Percentiles rank a stretch among this genome's conserved stretches.
These are phyloP conservation scores for Gastrolobium bilobum DNA, from an alignment of 306 rosid genomes.

Conservation along the genomic window DNA sequence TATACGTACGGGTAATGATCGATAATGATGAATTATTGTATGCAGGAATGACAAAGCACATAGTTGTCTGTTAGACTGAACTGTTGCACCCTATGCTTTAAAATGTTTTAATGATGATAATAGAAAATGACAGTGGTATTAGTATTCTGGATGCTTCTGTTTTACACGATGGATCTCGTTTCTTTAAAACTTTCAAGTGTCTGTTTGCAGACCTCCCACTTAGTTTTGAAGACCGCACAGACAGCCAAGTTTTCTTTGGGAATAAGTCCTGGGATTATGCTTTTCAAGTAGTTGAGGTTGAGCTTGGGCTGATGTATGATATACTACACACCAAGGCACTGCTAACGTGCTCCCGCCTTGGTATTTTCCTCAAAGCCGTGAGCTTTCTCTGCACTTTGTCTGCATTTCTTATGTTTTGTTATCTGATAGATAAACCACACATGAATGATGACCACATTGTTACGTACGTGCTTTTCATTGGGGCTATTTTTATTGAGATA, in stretches of 20 bases:
- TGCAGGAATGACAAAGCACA: constrained; percentile 77
- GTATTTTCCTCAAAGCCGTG: constrained; percentile 6
- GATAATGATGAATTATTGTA: constrained; percentile 31
- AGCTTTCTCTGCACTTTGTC: neutral
- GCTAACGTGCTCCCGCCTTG: neutral
- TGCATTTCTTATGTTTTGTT: constrained; percentile 3
- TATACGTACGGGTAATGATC: neutral
- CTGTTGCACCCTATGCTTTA: no score
- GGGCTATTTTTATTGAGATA: constrained; percentile 53
- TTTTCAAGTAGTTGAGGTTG: constrained; percentile 49
- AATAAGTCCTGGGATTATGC: neutral
- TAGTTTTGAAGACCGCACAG: no score
- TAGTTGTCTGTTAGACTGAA: constrained; percentile 52
- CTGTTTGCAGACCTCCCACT: no score
- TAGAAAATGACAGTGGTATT: no score
- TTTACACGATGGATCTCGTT: no score
- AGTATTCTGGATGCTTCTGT: no score
- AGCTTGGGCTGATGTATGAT: constrained; percentile 58
- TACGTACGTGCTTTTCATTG: constrained; percentile 42
- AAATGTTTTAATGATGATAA: no score
- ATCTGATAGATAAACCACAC: neutral
- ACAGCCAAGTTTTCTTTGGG: no score
- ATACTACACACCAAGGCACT: constrained; percentile 52
- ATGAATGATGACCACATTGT: neutral
- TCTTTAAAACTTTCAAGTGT: no score